These are phyloP conservation scores for Biancaea sappan DNA, from an alignment of 306 rosid species.

Conservation along the genomic window DNA sequence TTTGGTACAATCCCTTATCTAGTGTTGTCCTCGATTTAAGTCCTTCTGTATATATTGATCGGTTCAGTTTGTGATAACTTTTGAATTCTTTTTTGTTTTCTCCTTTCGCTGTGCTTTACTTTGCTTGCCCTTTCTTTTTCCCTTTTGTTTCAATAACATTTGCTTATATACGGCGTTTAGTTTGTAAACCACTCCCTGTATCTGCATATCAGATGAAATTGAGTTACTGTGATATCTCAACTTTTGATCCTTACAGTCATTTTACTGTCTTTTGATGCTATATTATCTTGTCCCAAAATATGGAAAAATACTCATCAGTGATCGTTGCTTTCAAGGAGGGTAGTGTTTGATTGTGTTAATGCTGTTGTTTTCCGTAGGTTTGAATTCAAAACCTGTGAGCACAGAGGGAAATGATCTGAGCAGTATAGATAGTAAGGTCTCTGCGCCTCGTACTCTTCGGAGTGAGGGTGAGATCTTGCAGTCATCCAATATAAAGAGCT, in stretches of 20 bases:
- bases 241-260: not conserved
- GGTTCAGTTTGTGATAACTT: not conserved
- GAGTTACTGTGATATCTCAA: not conserved
- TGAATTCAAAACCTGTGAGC: conserved; percentile 44
- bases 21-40: not conserved
- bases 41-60: conserved; percentile 1
- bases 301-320: not conserved
- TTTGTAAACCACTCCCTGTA: not conserved
- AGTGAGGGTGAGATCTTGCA: conserved; percentile 57
- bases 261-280: not conserved
- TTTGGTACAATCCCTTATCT: not conserved
- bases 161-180: conserved; percentile 3
- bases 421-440: conserved; percentile 36
- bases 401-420: conserved; percentile 30
- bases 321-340: no score
- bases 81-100: not conserved
- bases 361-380: conserved; percentile 43
- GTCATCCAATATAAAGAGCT: conserved; percentile 52
- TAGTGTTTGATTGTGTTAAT: conserved; percentile 6
- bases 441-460: conserved; percentile 33
- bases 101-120: not conserved
- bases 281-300: not conserved
- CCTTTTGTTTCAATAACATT: not conserved
- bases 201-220: not conserved
- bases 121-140: no score